phyloP scores from a whole-genome alignment of 2,329 filamentous ascomycete species.

The Dactylellina drechsleri region DNA sequence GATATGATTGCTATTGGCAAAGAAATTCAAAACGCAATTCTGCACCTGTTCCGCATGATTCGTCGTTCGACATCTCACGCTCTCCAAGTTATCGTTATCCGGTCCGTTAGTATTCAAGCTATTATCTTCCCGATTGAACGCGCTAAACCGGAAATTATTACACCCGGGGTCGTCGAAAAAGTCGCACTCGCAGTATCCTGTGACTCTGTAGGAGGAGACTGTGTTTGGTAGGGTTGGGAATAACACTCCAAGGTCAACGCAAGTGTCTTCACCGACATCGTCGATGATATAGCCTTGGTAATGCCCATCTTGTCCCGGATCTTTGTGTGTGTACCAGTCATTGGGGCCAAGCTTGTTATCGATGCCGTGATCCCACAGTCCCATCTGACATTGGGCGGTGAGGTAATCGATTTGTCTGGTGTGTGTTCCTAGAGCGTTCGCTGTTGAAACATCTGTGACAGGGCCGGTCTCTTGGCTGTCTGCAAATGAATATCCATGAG shows the following conservation, averaged over 20 bases:
- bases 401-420: background rate
- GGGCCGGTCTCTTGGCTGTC: too few relatives aligned
- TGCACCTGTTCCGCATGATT: conserved; percentile 3
- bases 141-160: background rate
- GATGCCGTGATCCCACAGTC: background rate
- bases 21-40: conserved; percentile 6
- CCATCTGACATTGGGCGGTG: background rate
- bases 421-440: background rate
- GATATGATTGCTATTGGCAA: background rate
- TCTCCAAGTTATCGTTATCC: conserved; percentile 20
- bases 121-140: conserved; percentile 32
- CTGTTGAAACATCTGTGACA: background rate
- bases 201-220: background rate
- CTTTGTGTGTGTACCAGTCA: background rate
- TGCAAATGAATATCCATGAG: too few relatives aligned
- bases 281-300: background rate
- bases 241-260: background rate
- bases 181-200: conserved; percentile 36
- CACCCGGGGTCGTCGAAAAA: conserved; percentile 20
- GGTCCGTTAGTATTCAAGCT: conserved; percentile 4
- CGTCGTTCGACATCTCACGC: conserved; percentile 9
- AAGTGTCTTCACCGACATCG: background rate
- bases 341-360: background rate
- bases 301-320: too few relatives aligned
- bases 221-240: background rate